phyloP scores from a whole-genome alignment of 495 filamentous ascomycete species.

The Penicillium coprophilum region DNA sequence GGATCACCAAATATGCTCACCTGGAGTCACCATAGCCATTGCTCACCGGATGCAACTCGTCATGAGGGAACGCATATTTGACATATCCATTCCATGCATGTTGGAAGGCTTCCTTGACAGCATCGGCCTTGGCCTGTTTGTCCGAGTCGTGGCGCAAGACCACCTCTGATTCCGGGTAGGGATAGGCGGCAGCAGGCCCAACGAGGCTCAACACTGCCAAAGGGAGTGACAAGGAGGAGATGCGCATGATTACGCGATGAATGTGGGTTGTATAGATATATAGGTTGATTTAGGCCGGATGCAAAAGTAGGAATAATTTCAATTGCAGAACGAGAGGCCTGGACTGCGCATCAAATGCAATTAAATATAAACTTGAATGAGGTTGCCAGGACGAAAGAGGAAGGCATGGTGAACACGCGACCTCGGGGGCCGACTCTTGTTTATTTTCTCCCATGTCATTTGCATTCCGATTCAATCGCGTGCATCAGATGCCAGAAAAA shows the following conservation, averaged over 20 bases:
- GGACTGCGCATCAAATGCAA: slow-evolving; percentile 16
- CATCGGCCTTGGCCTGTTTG: slow-evolving; percentile 50
- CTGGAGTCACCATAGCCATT: slow-evolving; percentile 67
- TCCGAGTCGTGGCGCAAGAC: slow-evolving; percentile 11
- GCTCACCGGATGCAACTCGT: slow-evolving; percentile 69
- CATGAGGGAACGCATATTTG: slow-evolving; percentile 75
- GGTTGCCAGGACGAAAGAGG: slow-evolving; percentile 15
- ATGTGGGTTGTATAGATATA: slow-evolving; percentile 6
- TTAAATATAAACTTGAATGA: slow-evolving; percentile 16
- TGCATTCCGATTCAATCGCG: background rate
- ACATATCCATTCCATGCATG: slow-evolving; percentile 81
- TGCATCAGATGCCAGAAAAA: background rate
- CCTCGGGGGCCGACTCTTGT: slow-evolving; percentile 9
- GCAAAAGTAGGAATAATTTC: background rate
- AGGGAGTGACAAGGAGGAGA: slow-evolving; percentile 28
- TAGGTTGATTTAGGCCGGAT: slow-evolving; percentile 2
- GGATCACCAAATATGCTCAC: slow-evolving; percentile 41
- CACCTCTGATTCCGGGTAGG: slow-evolving; percentile 12
- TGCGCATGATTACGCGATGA: slow-evolving; percentile 30
- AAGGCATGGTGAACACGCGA: slow-evolving; percentile 17
- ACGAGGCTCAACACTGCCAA: slow-evolving; percentile 29
- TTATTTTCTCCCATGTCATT: slow-evolving; percentile 8
- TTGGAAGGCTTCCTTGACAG: slow-evolving; percentile 73
- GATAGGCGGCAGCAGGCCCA: slow-evolving; percentile 28
- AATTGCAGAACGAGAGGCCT: slow-evolving; percentile 17